Percentiles rank a stretch among this genome's conserved stretches.
phyloP scores from a whole-genome alignment of 495 filamentous ascomycete species.

The Amniculicola lignicola region DNA sequence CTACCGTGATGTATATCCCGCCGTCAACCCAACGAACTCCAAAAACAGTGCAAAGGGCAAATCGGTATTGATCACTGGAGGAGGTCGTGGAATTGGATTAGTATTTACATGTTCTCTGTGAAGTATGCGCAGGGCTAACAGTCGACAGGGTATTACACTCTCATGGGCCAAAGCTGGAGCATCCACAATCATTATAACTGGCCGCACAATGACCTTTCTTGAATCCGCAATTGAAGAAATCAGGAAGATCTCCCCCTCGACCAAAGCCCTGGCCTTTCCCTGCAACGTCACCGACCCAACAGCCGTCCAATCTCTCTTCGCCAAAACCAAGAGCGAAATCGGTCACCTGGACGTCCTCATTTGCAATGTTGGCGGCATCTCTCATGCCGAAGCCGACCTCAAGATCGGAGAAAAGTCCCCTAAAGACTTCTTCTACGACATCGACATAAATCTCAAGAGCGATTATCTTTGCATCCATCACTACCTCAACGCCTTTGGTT shows the following conservation, averaged over 20 bases:
- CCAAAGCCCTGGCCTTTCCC: not conserved
- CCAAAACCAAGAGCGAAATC: not conserved
- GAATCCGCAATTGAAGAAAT: not conserved
- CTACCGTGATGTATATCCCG: not conserved
- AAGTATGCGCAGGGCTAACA: not conserved
- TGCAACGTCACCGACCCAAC: not conserved
- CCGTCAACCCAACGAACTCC: not conserved
- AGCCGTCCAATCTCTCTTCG: not conserved
- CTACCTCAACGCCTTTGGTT: not conserved
- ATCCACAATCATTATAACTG: not conserved
- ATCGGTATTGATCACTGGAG: not conserved
- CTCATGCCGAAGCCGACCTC: not conserved
- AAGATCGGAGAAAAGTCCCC: not conserved
- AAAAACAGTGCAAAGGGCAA: not conserved
- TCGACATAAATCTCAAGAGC: not conserved
- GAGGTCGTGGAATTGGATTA: not conserved
- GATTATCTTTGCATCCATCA: not conserved
- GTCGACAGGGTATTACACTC: not conserved
- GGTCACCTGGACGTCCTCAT: not conserved
- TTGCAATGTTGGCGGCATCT: not conserved
- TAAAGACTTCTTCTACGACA: not conserved
- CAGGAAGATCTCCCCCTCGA: not conserved
- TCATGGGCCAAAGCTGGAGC: not conserved
- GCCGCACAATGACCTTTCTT: not conserved
- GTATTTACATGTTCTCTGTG: not conserved